Evolutionary conservation across 805 yeast species (phyloP).

Genomic region (Sugiyamaella valdiviana): DNA sequence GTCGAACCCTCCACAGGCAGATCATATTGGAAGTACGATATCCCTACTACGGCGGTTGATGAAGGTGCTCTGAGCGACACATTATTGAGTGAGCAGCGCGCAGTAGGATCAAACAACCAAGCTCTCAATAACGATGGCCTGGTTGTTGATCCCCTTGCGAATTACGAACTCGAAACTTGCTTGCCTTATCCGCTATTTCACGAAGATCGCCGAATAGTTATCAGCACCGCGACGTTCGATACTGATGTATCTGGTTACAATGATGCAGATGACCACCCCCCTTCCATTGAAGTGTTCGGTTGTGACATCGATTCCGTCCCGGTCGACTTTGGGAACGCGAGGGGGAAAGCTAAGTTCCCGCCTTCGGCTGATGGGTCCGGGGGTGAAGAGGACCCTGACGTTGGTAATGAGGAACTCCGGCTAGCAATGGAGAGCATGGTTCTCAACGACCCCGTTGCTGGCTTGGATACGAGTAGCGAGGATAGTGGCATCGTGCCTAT

Average conservation of each 20-base stretch:
- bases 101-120: constrained; percentile 2
- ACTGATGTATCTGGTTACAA: background rate
- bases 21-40: constrained; percentile 34
- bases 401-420: constrained; percentile 12
- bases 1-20: constrained; percentile 20
- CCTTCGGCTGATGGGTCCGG: constrained; percentile 5
- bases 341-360: constrained; percentile 22
- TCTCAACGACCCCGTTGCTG: background rate
- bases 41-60: constrained; percentile 33
- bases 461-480: too few relatives aligned
- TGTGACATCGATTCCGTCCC: constrained; percentile 5
- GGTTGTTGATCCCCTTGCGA: constrained; percentile 20
- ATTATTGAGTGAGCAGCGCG: background rate
- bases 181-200: constrained; percentile 25
- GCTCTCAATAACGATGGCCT: background rate
- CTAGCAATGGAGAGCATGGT: constrained; percentile 22
- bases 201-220: constrained; percentile 20
- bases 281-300: constrained; percentile 11
- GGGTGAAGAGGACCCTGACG: constrained; percentile 3
- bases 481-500: too few relatives aligned
- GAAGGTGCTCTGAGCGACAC: background rate
- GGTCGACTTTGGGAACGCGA: constrained; percentile 22
- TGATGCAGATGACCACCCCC: background rate
- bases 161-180: constrained; percentile 24
- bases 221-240: constrained; percentile 8